Evolutionary conservation across 1,284 basidiomycete species (phyloP).

Genomic region (Cryptococcus deneoformans): DNA sequence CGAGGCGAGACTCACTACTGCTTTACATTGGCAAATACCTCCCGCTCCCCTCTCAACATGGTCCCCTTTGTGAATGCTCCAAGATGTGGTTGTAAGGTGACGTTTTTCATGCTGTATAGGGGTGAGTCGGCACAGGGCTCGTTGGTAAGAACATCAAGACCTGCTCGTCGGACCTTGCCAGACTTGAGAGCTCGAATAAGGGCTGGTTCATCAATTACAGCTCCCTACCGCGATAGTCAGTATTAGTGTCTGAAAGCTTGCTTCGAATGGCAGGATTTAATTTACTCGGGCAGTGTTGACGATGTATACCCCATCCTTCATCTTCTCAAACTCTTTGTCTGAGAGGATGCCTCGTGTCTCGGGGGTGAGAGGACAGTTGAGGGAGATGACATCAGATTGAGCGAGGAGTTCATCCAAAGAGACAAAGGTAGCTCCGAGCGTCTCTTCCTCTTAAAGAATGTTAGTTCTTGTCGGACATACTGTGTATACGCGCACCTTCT

Average conservation of each 20-base stretch:
- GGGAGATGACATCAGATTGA: slow-evolving; percentile 33
- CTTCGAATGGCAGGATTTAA: background rate
- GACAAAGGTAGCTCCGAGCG: slow-evolving; percentile 23
- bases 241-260: background rate
- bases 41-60: slow-evolving; percentile 17
- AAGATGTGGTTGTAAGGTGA: slow-evolving; percentile 30
- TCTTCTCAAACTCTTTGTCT: slow-evolving; percentile 35
- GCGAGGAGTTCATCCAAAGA: slow-evolving; percentile 39
- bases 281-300: slow-evolving; percentile 42
- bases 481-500: slow-evolving; percentile 7
- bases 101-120: slow-evolving; percentile 13
- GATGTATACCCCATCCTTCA: slow-evolving; percentile 43
- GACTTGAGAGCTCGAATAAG: slow-evolving; percentile 39
- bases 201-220: slow-evolving; percentile 42
- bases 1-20: slow-evolving; percentile 14
- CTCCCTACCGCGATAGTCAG: slow-evolving; percentile 6
- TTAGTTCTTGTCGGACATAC: background rate
- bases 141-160: slow-evolving; percentile 38
- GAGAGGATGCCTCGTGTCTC: slow-evolving; percentile 31
- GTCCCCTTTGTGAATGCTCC: slow-evolving; percentile 23
- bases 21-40: slow-evolving; percentile 25
- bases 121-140: slow-evolving; percentile 22
- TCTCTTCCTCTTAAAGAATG: slow-evolving; percentile 19
- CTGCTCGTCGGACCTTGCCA: slow-evolving; percentile 34
- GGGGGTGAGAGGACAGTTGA: slow-evolving; percentile 36